Evolutionary conservation across 371 early-diverging fungal species (phyloP).

Genomic region (Sporodiniella umbellata): DNA sequence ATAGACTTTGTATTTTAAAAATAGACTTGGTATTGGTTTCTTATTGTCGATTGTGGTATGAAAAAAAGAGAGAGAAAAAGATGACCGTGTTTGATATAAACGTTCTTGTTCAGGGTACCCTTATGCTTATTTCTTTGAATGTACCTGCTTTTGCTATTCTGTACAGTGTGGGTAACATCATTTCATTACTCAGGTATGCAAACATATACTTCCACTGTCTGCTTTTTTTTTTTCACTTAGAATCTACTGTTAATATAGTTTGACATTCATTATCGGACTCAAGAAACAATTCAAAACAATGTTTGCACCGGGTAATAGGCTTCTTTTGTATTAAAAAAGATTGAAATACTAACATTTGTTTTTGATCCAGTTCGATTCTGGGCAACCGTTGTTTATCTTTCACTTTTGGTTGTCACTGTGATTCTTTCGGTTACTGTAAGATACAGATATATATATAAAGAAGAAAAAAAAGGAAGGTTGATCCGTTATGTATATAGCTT

Average conservation of each 20-base stretch:
- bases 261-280: constrained; percentile 87
- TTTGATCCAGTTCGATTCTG: constrained; percentile 27
- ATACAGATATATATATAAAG: not conserved
- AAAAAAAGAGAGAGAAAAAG: not conserved
- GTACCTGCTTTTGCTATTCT: constrained; percentile 80
- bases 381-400: constrained; percentile 27
- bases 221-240: no score
- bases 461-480: no score
- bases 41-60: constrained; percentile 72
- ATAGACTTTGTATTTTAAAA: not conserved
- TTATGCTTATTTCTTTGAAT: constrained; percentile 56
- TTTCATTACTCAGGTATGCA: constrained; percentile 78
- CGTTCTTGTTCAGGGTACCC: constrained; percentile 50
- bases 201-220: no score
- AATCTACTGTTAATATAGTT: no score
- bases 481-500: constrained; percentile 23
- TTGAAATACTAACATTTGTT: no score
- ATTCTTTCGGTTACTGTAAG: constrained; percentile 32
- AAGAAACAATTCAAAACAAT: constrained; percentile 82
- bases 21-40: constrained; percentile 71
- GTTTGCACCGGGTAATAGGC: constrained; percentile 74
- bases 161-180: constrained; percentile 87
- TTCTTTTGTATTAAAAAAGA: no score
- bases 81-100: constrained; percentile 1
- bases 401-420: constrained; percentile 28